These are phyloP conservation scores for Astragalus membranaceus DNA, from an alignment of 306 rosid species.

Conservation along the genomic window DNA sequence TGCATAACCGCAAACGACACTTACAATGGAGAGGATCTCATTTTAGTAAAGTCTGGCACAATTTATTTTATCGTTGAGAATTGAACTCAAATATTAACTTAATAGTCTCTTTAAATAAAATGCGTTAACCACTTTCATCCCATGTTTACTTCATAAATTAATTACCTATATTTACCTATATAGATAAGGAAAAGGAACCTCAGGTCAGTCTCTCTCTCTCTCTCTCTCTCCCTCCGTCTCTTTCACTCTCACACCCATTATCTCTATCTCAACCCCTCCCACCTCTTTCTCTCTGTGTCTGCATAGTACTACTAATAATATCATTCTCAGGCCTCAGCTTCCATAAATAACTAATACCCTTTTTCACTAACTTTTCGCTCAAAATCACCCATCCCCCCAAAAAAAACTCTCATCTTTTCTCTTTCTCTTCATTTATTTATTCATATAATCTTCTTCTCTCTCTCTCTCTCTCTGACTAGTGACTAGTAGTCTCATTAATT, in stretches of 20 bases:
- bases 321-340: slow-evolving; percentile 29
- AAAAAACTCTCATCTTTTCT: slow-evolving; percentile 30
- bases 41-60: no score
- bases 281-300: background rate
- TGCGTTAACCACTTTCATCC: no score
- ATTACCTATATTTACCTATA: background rate
- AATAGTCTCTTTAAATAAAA: no score
- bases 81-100: no score
- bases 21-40: no score
- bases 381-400: slow-evolving; percentile 45
- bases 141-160: no score
- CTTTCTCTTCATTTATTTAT: slow-evolving; percentile 20
- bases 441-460: background rate
- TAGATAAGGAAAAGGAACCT: slow-evolving; percentile 19
- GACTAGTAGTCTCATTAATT: slow-evolving; percentile 9
- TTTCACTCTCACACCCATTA: no score
- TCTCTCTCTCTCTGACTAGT: slow-evolving; percentile 23
- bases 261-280: background rate
- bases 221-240: no score
- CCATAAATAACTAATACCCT: slow-evolving; percentile 48
- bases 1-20: no score
- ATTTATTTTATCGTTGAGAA: no score
- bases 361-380: slow-evolving; percentile 59
- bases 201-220: no score
- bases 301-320: slow-evolving; percentile 28